Base-by-base conservation (phyloP, 495 filamentous ascomycete genomes). In the Elasticomyces elasticus region DNA sequence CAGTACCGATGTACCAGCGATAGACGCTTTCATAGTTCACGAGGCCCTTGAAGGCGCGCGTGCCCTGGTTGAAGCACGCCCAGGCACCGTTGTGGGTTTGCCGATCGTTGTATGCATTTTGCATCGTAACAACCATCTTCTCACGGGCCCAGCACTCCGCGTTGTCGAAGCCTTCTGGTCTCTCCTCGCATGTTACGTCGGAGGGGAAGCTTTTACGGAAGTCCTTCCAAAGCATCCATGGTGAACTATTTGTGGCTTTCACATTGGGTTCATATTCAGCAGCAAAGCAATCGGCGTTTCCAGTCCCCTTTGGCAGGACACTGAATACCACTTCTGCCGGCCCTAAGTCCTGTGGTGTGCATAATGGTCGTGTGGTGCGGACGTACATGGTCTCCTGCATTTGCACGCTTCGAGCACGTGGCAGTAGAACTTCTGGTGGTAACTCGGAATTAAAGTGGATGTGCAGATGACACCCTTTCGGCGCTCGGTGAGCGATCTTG, bases 371-470 rank as follows among this genome's bases (percentile, higher is more conserved):
- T 0, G 56, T 63, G 49, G 65, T 66, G 17, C 67, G 54, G 37
- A 71, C 58, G 49, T 58, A 69, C 62, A 71, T 64, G 15, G 64
- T 69, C 7, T 51, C 31, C 54, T 31, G 28, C 22, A 60, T 25
- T 5, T 28, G 1, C n/a, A 53, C 51, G 20, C 33, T 49, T 11
- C 56, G 41, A 5, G 64, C 64, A 42, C 56, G 41, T 25, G 58
- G 47, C 22, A 70, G 47, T 17, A 71, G 44, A 4, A 46, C 40
- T 11, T 62, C 59, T 17, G 68, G 65, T 17, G 61, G 60, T 0
- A 71, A 50, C 37, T 71, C 68, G 1, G 67, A 61, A 51, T 71
- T 71, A 62, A 71, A 71, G 48, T 71, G 68, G 13, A 71, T 55
- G 47, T 71, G 68, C 44, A 66, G 53, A 47, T 68, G 62, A 15